These are phyloP conservation scores for Nicotiana undulata DNA, from an alignment of 257 asterid species.

Conservation along the genomic window DNA sequence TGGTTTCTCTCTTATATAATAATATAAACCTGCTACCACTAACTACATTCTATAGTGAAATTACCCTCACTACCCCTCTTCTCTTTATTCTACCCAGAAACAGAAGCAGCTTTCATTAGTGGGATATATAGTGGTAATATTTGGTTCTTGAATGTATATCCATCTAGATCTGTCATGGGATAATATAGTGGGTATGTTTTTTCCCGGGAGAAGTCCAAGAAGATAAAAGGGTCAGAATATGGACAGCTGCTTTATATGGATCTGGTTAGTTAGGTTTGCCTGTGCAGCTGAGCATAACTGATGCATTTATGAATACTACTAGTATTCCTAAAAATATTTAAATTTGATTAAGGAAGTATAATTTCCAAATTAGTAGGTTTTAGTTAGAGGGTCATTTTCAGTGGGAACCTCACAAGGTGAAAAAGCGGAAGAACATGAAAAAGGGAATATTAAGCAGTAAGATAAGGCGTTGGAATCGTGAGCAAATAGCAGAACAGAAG, in stretches of 20 bases:
- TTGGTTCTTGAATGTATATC: not conserved
- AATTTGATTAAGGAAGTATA: not conserved
- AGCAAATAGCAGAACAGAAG: not conserved
- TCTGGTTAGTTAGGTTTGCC: not conserved
- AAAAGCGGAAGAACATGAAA: not conserved
- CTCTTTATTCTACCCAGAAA: not conserved
- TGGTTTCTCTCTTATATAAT: not conserved
- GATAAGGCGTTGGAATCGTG: conserved; percentile 1
- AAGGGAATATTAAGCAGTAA: not conserved
- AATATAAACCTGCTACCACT: not conserved
- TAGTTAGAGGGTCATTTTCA: not conserved
- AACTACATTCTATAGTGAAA: not conserved
- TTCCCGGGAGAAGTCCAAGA: not conserved
- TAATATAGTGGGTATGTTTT: not conserved
- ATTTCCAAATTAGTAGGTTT: not conserved
- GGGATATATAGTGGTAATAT: not conserved
- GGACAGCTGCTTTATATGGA: not conserved
- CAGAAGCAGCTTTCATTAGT: not conserved
- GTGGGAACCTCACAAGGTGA: not conserved
- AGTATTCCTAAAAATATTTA: too few relatives aligned
- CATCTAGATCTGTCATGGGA: not conserved
- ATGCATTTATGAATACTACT: not conserved
- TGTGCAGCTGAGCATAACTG: not conserved
- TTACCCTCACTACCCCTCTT: not conserved
- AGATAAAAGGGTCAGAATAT: conserved; percentile 2